Conservation (phyloP, 2,329 filamentous ascomycete genomes). For the Cladosporium sp. region DNA sequence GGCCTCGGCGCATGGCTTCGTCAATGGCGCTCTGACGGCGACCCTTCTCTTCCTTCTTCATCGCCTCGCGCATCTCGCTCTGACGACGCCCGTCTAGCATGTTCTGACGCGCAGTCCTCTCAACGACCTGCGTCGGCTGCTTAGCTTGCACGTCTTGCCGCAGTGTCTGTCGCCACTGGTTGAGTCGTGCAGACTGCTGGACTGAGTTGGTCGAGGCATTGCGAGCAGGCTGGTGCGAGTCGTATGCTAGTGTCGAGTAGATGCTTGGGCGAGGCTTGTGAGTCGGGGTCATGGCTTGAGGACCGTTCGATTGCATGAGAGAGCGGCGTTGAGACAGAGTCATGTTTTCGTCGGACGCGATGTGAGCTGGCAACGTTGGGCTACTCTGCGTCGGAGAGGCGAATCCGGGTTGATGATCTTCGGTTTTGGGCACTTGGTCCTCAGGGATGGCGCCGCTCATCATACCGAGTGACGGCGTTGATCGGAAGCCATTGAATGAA, state of each 20-base stretch:
- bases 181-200: conserved; percentile 57
- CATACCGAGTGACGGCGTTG: conserved; percentile 26
- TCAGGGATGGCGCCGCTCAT: conserved; percentile 18
- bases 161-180: conserved; percentile 54
- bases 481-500: conserved; percentile 34
- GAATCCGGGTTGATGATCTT: conserved; percentile 13
- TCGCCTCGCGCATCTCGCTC: conserved; percentile 57
- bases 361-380: not conserved
- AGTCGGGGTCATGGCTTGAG: not conserved
- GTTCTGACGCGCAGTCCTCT: conserved; percentile 34
- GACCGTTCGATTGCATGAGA: conserved; percentile 27
- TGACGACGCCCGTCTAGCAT: conserved; percentile 62
- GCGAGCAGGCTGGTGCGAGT: conserved; percentile 55
- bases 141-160: conserved; percentile 15
- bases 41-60: conserved; percentile 55
- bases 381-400: conserved; percentile 10
- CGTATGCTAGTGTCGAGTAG: conserved; percentile 33
- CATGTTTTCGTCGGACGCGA: conserved; percentile 59
- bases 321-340: conserved; percentile 62
- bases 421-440: conserved; percentile 14
- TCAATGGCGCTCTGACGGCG: conserved; percentile 63
- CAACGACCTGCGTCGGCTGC: conserved; percentile 27
- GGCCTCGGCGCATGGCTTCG: conserved; percentile 69
- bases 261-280: conserved; percentile 14
- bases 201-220: conserved; percentile 40